Base-by-base conservation (phyloP, 129 eudicot genomes). In the Kitagawia praeruptora region DNA sequence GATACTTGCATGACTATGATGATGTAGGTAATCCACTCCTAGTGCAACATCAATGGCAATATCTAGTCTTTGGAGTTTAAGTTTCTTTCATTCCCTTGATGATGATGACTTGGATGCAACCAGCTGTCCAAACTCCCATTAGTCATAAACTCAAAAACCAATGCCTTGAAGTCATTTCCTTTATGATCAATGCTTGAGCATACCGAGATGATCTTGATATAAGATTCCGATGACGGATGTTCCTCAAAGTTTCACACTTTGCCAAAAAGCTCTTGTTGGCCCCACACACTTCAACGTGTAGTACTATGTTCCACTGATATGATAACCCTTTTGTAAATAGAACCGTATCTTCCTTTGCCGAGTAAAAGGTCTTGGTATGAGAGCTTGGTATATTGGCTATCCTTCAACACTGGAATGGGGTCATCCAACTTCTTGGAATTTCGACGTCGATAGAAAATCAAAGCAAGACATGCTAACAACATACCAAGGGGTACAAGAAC, bases 1-100 rank as follows among this genome's bases (percentile, higher is more conserved):
- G 9, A 83, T 61, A 6, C 69, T 39, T 4, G 54, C 21, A 40
- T 40, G 81, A 61, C 79, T 73, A 10, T 73, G 40, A 58, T 78
- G 69, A 47, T 84, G 87, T 21, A 84, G 81, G 64, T 84, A 84
- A 49, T 84, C 84, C 41, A 84, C 40, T 45, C 81, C 87, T 0
- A 34, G 11, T 31, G 81, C 82, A 25, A 84, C 82, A 44, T 84
- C 79, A 28, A 84, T 63, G 4, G 85, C 72, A 40, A 82, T 27
- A 42, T 25, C 44, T 3, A 82, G 42, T 63, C 81, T 76, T 28
- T 77, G 81, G 16, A 40, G 18, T 31, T 27, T 19, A 78, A 46
- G 2, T 27, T 64, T 39, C 49, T 78, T 3, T 18, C n/a, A 3
- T 64, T 47, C 2, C 25, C 27, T 54, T 54, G n/a, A 19, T 21